These are phyloP conservation scores for Orbilia blumenaviensis DNA, from an alignment of 2,329 filamentous ascomycete genomes.

Conservation along the genomic window DNA sequence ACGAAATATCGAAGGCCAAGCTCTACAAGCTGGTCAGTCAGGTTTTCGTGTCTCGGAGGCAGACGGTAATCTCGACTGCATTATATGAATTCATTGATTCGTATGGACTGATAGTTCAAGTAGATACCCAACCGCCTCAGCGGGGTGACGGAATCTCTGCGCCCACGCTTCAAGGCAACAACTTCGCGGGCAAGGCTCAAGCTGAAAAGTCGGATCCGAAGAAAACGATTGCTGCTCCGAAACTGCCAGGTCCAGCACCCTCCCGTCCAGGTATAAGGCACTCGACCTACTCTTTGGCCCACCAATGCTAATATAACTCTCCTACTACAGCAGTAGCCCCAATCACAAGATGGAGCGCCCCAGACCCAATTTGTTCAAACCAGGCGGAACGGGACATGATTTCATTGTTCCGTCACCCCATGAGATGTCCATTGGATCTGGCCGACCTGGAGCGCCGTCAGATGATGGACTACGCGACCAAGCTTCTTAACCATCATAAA, in stretches of 20 bases:
- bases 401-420: constrained; percentile 10
- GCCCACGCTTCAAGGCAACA: not conserved
- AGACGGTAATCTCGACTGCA: not conserved
- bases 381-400: constrained; percentile 29
- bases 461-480: constrained; percentile 19
- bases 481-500: constrained; percentile 21
- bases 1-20: not conserved
- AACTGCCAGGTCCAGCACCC: not conserved
- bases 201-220: not conserved
- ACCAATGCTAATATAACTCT: too few species aligned
- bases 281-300: too few species aligned
- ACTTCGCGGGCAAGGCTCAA: not conserved
- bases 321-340: too few species aligned
- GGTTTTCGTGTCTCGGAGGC: not conserved
- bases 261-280: not conserved
- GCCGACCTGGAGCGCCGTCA: constrained; percentile 29
- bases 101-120: not conserved
- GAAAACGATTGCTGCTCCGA: not conserved
- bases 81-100: not conserved
- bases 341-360: not conserved
- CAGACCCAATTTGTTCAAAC: not conserved
- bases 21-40: not conserved
- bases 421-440: not conserved
- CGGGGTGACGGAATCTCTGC: not conserved
- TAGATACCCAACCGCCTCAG: not conserved